Percentiles rank a stretch among this genome's conserved stretches.
Conservation (phyloP, 2,329 filamentous ascomycete species). For the Hypoxylon sp. region DNA sequence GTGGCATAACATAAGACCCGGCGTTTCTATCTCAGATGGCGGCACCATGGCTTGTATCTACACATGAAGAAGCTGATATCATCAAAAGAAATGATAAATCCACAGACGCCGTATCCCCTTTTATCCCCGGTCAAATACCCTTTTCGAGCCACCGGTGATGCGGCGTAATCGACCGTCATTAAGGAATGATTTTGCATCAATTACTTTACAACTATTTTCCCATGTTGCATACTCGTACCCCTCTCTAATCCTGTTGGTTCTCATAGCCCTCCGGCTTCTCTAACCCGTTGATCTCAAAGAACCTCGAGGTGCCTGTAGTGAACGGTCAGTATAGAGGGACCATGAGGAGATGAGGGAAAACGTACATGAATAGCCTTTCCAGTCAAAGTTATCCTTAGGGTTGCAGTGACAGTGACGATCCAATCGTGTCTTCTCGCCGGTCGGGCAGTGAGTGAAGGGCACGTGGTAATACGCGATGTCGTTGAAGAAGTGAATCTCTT, state of each 20-base stretch:
- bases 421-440: constrained; percentile 81
- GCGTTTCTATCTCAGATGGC: constrained; percentile 31
- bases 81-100: constrained; percentile 37
- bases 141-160: constrained; percentile 17
- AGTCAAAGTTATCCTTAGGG: constrained; percentile 97
- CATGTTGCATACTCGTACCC: neutral
- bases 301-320: constrained; percentile 77
- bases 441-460: constrained; percentile 97
- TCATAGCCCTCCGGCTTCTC: constrained; percentile 88
- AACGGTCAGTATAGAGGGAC: constrained; percentile 10
- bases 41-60: constrained; percentile 33
- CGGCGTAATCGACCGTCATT: constrained; percentile 34
- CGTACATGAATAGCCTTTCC: constrained; percentile 98
- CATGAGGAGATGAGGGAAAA: constrained; percentile 29
- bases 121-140: constrained; percentile 30
- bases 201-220: constrained; percentile 28
- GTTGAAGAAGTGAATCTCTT: constrained; percentile 98
- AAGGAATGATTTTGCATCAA: constrained; percentile 26
- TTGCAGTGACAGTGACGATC: constrained; percentile 95
- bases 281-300: constrained; percentile 82
- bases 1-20: constrained; percentile 20
- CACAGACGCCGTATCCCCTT: constrained; percentile 40
- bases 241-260: constrained; percentile 64
- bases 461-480: constrained; percentile 99
- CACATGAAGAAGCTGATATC: constrained; percentile 36